Evolutionary conservation across 768 basidiomycete genomes (phyloP).

Genomic region (Cubamyces sp.): DNA sequence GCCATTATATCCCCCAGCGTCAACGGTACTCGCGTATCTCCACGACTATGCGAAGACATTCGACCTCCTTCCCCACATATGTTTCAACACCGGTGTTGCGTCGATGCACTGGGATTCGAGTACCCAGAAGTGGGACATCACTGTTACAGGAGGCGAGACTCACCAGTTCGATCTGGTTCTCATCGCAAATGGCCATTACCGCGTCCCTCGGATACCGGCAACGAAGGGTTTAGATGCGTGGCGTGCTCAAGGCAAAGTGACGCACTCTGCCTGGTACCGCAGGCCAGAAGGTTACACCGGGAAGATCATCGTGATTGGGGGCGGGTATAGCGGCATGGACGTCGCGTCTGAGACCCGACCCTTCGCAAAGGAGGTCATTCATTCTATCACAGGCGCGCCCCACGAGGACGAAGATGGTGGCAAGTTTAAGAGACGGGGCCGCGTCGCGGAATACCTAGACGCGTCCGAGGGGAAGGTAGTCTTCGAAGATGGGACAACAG

Average conservation of each 20-base stretch:
- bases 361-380: conserved; percentile 51
- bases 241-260: conserved; percentile 53
- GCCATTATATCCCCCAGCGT: conserved; percentile 65
- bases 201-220: conserved; percentile 64
- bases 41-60: conserved; percentile 66
- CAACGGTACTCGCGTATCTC: conserved; percentile 67
- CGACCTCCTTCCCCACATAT: conserved; percentile 61
- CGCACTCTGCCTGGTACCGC: conserved; percentile 74
- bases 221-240: conserved; percentile 64
- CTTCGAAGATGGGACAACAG: conserved; percentile 62
- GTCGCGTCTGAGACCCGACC: conserved; percentile 61
- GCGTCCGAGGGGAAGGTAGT: conserved; percentile 48
- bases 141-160: conserved; percentile 35
- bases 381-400: conserved; percentile 50
- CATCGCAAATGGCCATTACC: conserved; percentile 78
- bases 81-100: conserved; percentile 60
- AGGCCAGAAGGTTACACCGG: conserved; percentile 42
- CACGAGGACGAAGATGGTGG: conserved; percentile 29
- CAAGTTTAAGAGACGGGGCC: conserved; percentile 40
- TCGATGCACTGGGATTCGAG: conserved; percentile 45
- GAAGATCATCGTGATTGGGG: conserved; percentile 52
- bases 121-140: conserved; percentile 50
- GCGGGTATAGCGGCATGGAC: conserved; percentile 68
- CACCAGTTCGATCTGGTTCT: conserved; percentile 63
- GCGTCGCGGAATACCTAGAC: conserved; percentile 44